These are phyloP conservation scores for Fusarium illudens DNA, from an alignment of 2,329 filamentous ascomycete genomes.

Conservation along the genomic window DNA sequence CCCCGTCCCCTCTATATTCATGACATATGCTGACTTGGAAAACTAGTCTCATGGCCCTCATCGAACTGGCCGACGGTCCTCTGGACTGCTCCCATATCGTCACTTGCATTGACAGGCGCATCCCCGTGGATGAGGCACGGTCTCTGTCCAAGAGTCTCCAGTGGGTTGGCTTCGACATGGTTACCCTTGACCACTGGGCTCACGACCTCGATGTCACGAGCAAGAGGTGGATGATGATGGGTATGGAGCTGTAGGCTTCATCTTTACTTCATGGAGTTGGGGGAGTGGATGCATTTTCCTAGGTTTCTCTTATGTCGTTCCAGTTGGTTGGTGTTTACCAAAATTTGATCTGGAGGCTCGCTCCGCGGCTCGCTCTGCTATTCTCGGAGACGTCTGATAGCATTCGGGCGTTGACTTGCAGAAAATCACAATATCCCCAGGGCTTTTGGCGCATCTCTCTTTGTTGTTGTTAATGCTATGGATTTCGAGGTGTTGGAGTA, in stretches of 20 bases:
- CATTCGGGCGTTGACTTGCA: conserved; percentile 34
- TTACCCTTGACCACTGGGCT: conserved; percentile 81
- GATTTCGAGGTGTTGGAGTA: conserved; percentile 28
- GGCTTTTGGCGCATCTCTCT: conserved; percentile 27
- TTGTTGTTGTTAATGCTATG: conserved; percentile 3
- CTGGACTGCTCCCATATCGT: conserved; percentile 81
- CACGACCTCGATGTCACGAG: conserved; percentile 72
- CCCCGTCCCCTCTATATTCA: too few species aligned
- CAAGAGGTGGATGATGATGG: conserved; percentile 83
- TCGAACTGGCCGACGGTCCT: conserved; percentile 82
- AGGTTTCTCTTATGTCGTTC: conserved; percentile 24
- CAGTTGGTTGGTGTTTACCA: conserved; percentile 30
- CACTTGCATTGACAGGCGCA: conserved; percentile 79
- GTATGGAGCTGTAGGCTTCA: conserved; percentile 80
- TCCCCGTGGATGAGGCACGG: conserved; percentile 68
- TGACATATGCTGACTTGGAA: background rate
- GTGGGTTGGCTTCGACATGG: conserved; percentile 91
- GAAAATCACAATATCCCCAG: conserved; percentile 18
- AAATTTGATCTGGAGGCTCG: conserved; percentile 18
- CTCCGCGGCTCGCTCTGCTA: conserved; percentile 22
- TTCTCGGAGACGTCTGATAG: conserved; percentile 21
- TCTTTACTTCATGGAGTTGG: conserved; percentile 31
- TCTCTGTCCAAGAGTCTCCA: conserved; percentile 82
- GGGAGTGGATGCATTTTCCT: conserved; percentile 30
- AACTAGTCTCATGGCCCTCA: conserved; percentile 81